These are phyloP conservation scores for Umbelopsis sp. DNA, from an alignment of 192 early-diverging fungal genomes.

Conservation along the genomic window DNA sequence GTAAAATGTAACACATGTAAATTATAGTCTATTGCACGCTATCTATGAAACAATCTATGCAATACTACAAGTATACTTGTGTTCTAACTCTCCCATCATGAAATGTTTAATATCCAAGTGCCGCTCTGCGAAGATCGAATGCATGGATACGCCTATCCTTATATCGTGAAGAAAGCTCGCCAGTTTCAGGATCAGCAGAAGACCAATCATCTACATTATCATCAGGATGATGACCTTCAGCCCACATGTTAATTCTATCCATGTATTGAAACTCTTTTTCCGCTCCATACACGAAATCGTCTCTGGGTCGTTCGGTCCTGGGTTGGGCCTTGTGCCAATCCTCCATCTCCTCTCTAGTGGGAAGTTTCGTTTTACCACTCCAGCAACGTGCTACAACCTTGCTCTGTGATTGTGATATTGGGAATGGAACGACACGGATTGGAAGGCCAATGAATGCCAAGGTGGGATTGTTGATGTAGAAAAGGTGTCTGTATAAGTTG, in stretches of 20 bases:
- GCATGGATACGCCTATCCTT: constrained; percentile 20
- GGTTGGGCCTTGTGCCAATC: constrained; percentile 22
- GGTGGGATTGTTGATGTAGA: constrained; percentile 53
- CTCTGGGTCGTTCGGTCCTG: background rate
- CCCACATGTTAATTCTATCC: constrained; percentile 34
- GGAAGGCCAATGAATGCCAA: constrained; percentile 63
- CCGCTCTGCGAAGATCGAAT: constrained; percentile 16
- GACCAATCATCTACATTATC: background rate
- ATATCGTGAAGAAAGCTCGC: constrained; percentile 24
- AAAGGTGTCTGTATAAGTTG: constrained; percentile 46
- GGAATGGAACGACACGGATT: constrained; percentile 57
- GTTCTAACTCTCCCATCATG: background rate
- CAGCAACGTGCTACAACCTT: constrained; percentile 44
- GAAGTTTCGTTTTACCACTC: constrained; percentile 32
- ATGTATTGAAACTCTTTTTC: constrained; percentile 32
- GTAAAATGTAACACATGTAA: too few species aligned
- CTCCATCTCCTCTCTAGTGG: constrained; percentile 31
- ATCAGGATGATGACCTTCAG: constrained; percentile 21
- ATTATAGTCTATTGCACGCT: too few species aligned
- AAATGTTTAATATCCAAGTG: constrained; percentile 32
- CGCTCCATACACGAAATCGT: constrained; percentile 19
- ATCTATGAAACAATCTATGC: too few species aligned
- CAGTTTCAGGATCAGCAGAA: constrained; percentile 2
- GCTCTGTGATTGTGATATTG: constrained; percentile 61
- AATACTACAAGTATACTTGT: background rate